These are phyloP conservation scores for Aspergillus sp. DNA, from an alignment of 2,329 filamentous ascomycete species.

Conservation along the genomic window DNA sequence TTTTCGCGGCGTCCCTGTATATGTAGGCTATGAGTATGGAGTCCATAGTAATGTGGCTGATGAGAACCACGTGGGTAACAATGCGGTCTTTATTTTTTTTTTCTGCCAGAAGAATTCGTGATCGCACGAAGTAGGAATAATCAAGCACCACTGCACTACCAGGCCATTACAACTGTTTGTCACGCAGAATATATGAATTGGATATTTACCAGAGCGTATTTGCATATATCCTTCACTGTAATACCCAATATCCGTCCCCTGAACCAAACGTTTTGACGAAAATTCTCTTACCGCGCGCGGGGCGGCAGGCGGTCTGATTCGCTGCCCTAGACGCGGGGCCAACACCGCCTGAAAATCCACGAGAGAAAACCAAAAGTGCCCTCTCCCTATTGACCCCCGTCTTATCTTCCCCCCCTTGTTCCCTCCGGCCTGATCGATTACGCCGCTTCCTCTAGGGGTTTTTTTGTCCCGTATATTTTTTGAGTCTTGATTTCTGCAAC, in stretches of 20 bases:
- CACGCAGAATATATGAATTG: not conserved
- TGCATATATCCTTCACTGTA: not conserved
- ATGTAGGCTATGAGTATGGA: conserved; percentile 55
- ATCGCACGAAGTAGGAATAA: not conserved
- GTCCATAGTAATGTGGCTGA: not conserved
- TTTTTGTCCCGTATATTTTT: conserved; percentile 20
- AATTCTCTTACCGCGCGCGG: conserved; percentile 26
- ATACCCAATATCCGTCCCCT: not conserved
- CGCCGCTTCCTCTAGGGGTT: conserved; percentile 22
- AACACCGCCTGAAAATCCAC: conserved; percentile 26
- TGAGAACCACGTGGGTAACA: conserved; percentile 13
- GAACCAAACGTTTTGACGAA: conserved; percentile 8
- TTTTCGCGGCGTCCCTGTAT: conserved; percentile 82
- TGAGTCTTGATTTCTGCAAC: conserved; percentile 28
- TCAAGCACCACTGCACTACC: not conserved
- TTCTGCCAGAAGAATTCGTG: conserved; percentile 13
- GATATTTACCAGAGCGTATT: not conserved
- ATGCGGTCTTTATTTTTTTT: conserved; percentile 7
- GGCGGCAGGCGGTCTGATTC: conserved; percentile 24
- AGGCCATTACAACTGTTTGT: not conserved
- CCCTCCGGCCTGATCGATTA: conserved; percentile 14
- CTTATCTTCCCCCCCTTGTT: conserved; percentile 21
- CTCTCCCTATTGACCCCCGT: conserved; percentile 12
- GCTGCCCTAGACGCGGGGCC: conserved; percentile 27
- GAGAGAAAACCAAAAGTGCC: conserved; percentile 22